These are phyloP conservation scores for Penicillium sp. DNA, from an alignment of 2,329 filamentous ascomycete genomes.

Conservation along the genomic window DNA sequence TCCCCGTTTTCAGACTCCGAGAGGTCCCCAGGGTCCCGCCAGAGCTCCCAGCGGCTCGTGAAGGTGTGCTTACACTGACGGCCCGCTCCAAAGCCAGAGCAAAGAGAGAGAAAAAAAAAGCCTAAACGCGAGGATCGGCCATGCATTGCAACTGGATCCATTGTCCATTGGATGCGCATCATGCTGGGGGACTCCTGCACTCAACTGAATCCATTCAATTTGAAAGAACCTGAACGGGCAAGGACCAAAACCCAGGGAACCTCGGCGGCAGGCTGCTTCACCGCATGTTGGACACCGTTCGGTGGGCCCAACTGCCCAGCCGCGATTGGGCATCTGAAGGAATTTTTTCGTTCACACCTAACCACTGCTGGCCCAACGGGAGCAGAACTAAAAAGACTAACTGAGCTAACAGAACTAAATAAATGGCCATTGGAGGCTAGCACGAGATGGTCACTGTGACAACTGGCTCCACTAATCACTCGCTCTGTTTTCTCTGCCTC, in stretches of 20 bases:
- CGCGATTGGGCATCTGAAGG: slow-evolving; percentile 18
- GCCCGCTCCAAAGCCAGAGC: background rate
- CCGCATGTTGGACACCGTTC: slow-evolving; percentile 25
- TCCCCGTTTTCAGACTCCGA: background rate
- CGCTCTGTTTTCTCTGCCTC: slow-evolving; percentile 1
- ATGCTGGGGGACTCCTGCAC: background rate
- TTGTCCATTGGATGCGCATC: background rate
- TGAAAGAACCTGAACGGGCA: background rate
- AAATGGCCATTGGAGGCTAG: slow-evolving; percentile 14
- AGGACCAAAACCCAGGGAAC: slow-evolving; percentile 8
- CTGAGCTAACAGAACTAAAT: slow-evolving; percentile 4
- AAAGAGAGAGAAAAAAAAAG: background rate
- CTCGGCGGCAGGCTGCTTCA: slow-evolving; percentile 23
- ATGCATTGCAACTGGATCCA: background rate
- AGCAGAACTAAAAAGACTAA: background rate
- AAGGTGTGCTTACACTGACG: background rate
- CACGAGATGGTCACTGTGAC: slow-evolving; percentile 29
- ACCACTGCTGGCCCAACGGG: background rate
- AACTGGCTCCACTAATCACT: slow-evolving; percentile 20
- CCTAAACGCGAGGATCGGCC: slow-evolving; percentile 6
- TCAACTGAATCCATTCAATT: background rate
- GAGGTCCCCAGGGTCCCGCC: background rate
- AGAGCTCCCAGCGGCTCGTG: background rate
- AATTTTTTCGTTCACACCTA: background rate
- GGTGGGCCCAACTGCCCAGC: slow-evolving; percentile 13